These are phyloP conservation scores for Linnemannia exigua DNA, from an alignment of 192 early-diverging fungal genomes.

Conservation along the genomic window DNA sequence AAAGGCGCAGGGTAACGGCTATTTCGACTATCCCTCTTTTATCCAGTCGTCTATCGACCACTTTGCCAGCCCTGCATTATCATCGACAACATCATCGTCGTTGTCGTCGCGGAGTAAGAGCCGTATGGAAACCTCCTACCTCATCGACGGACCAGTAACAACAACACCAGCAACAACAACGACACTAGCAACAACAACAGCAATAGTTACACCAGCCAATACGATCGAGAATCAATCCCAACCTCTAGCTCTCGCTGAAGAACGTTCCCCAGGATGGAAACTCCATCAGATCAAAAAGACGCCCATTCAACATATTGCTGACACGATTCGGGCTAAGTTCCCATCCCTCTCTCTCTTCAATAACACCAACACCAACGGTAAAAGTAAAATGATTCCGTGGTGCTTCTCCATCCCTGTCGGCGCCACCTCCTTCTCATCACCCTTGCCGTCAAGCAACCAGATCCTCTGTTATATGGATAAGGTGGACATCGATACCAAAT, in stretches of 20 bases:
- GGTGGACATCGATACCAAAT: neutral
- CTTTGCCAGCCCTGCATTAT: neutral
- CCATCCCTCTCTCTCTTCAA: neutral
- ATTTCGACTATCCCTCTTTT: neutral
- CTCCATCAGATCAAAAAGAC: neutral
- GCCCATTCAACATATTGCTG: neutral
- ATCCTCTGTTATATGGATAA: too few species aligned
- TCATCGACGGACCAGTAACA: neutral
- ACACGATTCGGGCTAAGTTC: neutral
- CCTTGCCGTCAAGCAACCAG: too few species aligned
- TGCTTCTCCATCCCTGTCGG: too few species aligned
- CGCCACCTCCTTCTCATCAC: too few species aligned
- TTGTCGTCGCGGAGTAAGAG: neutral
- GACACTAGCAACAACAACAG: neutral
- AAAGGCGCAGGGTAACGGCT: neutral
- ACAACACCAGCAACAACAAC: neutral
- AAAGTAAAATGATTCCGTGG: too few species aligned
- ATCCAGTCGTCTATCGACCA: neutral
- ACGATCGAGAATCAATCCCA: neutral
- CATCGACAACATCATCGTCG: neutral
- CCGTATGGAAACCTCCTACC: constrained; percentile 14
- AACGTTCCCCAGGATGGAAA: neutral
- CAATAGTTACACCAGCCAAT: too few species aligned
- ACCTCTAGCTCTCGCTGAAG: neutral
- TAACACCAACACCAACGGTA: neutral